Evolutionary conservation across 2,329 filamentous ascomycete genomes (phyloP).

Genomic region (Nothopassalora personata): DNA sequence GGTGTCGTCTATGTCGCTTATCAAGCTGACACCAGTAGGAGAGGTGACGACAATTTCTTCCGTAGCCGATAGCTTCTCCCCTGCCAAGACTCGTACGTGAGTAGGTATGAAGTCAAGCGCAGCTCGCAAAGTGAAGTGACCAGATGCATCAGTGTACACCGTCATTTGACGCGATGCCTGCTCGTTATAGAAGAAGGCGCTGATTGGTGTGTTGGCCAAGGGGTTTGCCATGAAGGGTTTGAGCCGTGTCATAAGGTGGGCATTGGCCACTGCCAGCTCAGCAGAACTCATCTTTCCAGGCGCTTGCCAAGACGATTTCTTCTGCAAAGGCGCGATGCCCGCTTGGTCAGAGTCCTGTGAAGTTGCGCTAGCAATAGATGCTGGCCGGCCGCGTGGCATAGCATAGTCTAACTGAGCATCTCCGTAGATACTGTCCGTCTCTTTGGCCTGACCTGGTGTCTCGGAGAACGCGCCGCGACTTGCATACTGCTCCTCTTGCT

Average conservation of each 20-base stretch:
- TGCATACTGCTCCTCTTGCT: constrained; percentile 59
- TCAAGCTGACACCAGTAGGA: constrained; percentile 76
- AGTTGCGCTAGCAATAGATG: constrained; percentile 20
- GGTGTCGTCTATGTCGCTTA: constrained; percentile 97
- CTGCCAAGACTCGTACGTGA: constrained; percentile 79
- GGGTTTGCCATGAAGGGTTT: constrained; percentile 87
- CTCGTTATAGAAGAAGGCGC: constrained; percentile 92
- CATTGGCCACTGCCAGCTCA: constrained; percentile 74
- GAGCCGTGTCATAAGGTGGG: constrained; percentile 79
- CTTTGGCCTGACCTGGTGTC: constrained; percentile 47
- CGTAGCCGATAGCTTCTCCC: constrained; percentile 74
- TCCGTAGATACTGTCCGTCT: constrained; percentile 36
- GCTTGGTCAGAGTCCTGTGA: constrained; percentile 21
- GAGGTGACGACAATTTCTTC: constrained; percentile 74
- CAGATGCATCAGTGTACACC: constrained; percentile 77
- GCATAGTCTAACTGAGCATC: constrained; percentile 7
- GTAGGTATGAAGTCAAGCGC: constrained; percentile 86
- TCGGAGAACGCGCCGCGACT: constrained; percentile 71
- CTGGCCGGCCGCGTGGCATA: constrained; percentile 18
- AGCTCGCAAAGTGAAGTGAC: constrained; percentile 78
- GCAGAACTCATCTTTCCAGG: constrained; percentile 64
- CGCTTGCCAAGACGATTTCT: constrained; percentile 47
- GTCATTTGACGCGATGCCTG: constrained; percentile 75
- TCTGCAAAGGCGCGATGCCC: constrained; percentile 37
- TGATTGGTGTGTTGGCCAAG: constrained; percentile 70